A percentile compares a stretch with the other conserved stretches of the same genome.
phyloP scores from a whole-genome alignment of 345 rosid genomes.

The Murraya koenigii region DNA sequence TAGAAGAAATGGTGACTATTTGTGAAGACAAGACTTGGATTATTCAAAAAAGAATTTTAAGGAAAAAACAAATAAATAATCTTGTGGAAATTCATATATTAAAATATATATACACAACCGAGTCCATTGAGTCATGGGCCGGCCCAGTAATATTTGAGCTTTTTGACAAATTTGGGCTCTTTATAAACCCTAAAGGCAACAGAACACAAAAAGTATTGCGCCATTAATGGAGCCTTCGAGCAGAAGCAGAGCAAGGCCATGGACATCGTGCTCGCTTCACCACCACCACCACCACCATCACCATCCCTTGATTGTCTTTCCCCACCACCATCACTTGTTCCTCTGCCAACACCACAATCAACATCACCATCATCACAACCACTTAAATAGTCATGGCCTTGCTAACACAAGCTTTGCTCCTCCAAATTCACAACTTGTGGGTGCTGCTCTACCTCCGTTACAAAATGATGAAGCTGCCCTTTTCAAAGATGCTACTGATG shows the following conservation, averaged over 20 bases:
- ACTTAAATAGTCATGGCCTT: background rate
- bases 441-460: constrained; percentile 6
- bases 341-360: background rate
- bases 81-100: too few species aligned
- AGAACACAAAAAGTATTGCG: background rate
- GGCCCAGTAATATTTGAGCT: background rate
- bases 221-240: background rate
- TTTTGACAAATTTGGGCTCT: background rate
- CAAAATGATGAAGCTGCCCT: constrained; percentile 1
- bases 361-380: constrained; percentile 17
- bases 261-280: background rate
- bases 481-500: background rate
- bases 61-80: too few species aligned
- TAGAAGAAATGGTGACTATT: too few species aligned
- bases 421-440: background rate
- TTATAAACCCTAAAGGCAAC: background rate
- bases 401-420: constrained; percentile 9
- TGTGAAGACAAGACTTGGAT: too few species aligned
- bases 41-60: too few species aligned
- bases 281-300: background rate
- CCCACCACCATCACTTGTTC: constrained; percentile 5
- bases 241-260: background rate
- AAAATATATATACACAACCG: rapidly evolving
- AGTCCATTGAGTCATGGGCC: background rate
- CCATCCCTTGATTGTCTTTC: background rate